Evolutionary conservation across 2,329 filamentous ascomycete species (phyloP), one percentile per base, ranked within the genome.

Genomic region (Arthrobotrys sinensis): DNA sequence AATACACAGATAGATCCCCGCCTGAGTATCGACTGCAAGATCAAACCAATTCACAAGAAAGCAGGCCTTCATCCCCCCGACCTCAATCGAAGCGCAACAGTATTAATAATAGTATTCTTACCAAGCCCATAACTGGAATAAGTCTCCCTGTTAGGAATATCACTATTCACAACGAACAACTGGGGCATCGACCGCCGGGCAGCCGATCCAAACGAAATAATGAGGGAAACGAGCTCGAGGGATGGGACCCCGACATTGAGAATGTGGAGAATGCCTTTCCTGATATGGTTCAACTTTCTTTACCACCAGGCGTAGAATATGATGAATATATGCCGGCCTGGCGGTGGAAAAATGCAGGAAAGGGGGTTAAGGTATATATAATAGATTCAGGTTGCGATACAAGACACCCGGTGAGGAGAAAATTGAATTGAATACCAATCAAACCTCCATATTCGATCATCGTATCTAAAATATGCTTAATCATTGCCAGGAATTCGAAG

Each of bases 331-430:
- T 28, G 16, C 43, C 8, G 28, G 34, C 45, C 4, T 53, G 14
- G 12, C 62, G 46, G n/a, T 65, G 62, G 62, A 65, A 65, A 24
- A 21, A 48, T 4, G 62, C 24, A 4, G 62, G 62, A 2, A 10
- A 65, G 8, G 62, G 62, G 14, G 62, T 65, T 5, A 14, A 14
- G 7, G 14, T 50, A 34, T 65, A 28, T n/a, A 8, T 52, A 4
- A 7, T 65, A 0, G 62, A 65, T 40, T 5, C 45, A 14, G 62
- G 62, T n/a, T 38, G 21, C 10, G 62, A 65, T 14, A 6, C 14
- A 12, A 65, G 62, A n/a, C 62, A 65, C 16, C 45, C 62, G 6
- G 62, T 65, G 24, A 32, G 16, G 28, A 16, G 14, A 16, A 16
- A 50, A 3, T n/a, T 34, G 55, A 14, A 62, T 38, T 21, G 2